Conservation (phyloP, 257 asterid species). For the Gentiana straminea region DNA sequence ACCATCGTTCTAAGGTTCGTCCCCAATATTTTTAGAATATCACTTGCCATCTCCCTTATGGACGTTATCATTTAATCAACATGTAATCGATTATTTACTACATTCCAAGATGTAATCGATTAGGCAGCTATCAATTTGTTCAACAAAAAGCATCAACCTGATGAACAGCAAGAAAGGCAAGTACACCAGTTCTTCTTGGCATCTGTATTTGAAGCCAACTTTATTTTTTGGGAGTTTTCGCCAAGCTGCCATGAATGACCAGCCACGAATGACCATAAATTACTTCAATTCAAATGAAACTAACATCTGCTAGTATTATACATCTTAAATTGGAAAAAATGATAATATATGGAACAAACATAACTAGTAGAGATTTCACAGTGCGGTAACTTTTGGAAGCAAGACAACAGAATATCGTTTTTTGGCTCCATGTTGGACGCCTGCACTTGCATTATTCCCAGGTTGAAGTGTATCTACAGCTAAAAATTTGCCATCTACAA, state of each 20-base stretch:
- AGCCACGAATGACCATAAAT: constrained; percentile 15
- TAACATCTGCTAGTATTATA: neutral
- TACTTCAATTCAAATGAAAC: constrained; percentile 4
- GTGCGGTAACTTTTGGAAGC: constrained; percentile 16
- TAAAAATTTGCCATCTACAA: neutral
- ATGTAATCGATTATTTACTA: no score
- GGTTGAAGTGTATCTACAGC: constrained; percentile 8
- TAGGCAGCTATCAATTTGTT: no score
- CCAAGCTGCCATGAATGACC: constrained; percentile 2
- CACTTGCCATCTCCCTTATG: no score
- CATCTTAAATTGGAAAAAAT: constrained; percentile 1
- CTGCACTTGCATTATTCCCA: constrained; percentile 21
- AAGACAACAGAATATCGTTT: constrained; percentile 9
- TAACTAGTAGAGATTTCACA: neutral
- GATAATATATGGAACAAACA: neutral
- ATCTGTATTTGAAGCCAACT: constrained; percentile 18
- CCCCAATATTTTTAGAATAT: no score
- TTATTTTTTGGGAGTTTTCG: constrained; percentile 14
- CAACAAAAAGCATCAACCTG: no score
- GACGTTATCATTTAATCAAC: no score
- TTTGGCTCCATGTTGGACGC: neutral
- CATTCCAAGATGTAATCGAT: no score
- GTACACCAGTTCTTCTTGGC: constrained; percentile 1
- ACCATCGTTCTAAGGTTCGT: no score
- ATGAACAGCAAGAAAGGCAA: constrained; percentile 16